phyloP scores from a whole-genome alignment of 1,284 basidiomycete genomes.

The Testicularia cyperi region DNA sequence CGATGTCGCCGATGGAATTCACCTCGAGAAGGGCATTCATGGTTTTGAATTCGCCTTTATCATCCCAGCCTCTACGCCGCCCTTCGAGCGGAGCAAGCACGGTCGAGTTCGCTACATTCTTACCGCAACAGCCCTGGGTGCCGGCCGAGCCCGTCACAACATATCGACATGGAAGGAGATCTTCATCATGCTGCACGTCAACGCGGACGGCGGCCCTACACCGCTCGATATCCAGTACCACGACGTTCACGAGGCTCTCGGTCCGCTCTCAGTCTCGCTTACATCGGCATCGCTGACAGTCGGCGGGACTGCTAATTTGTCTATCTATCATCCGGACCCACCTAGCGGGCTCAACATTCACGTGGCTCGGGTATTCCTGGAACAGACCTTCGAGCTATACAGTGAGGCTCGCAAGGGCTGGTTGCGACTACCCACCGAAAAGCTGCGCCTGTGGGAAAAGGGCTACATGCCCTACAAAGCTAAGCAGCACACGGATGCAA shows the following conservation, averaged over 20 bases:
- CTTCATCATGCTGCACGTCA: constrained; percentile 55
- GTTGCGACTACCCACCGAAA: constrained; percentile 52
- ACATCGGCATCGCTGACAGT: constrained; percentile 55
- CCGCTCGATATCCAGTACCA: constrained; percentile 57
- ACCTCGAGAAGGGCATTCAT: constrained; percentile 52
- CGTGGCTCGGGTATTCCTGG: constrained; percentile 52
- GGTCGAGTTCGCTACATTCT: constrained; percentile 54
- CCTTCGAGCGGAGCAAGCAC: constrained; percentile 55
- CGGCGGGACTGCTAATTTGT: constrained; percentile 50
- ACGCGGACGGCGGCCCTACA: constrained; percentile 48
- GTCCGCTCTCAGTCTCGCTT: constrained; percentile 48
- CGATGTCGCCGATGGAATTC: constrained; percentile 32
- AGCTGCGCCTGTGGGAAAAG: constrained; percentile 55
- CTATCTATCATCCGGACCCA: constrained; percentile 52
- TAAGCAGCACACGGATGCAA: constrained; percentile 33
- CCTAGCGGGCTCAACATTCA: constrained; percentile 54
- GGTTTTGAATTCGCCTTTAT: constrained; percentile 59
- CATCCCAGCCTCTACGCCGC: constrained; percentile 52
- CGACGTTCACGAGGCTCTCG: constrained; percentile 56
- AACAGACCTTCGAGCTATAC: constrained; percentile 58
- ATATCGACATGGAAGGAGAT: constrained; percentile 51
- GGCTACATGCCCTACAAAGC: constrained; percentile 56
- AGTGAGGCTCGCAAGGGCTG: constrained; percentile 44
- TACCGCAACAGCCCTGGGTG: constrained; percentile 53
- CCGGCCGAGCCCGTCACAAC: constrained; percentile 45